Evolutionary conservation across 371 early-diverging fungal species (phyloP).

Genomic region (Vairimorpha apis): DNA sequence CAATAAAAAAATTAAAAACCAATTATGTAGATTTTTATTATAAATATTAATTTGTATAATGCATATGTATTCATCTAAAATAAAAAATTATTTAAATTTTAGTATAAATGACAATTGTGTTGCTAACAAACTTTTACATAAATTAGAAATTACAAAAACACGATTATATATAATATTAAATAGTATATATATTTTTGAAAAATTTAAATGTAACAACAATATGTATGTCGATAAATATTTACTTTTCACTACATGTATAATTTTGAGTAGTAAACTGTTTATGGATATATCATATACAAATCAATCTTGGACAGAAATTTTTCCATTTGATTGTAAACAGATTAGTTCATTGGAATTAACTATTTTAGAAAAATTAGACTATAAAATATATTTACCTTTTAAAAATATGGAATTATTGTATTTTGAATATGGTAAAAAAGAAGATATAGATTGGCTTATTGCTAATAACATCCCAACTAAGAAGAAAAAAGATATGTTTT

Average conservation of each 20-base stretch:
- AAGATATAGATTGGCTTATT: too few relatives aligned
- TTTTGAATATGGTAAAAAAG: background rate
- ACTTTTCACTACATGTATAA: conserved; percentile 18
- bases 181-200: conserved; percentile 31
- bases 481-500: too few relatives aligned
- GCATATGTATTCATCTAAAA: background rate
- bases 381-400: conserved; percentile 18
- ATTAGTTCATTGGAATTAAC: conserved; percentile 21
- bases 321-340: conserved; percentile 1
- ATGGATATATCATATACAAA: conserved; percentile 38
- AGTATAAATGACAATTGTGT: conserved; percentile 10
- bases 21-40: too few relatives aligned
- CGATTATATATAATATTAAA: conserved; percentile 19
- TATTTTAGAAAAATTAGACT: conserved; percentile 24
- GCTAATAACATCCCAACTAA: too few relatives aligned
- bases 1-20: too few relatives aligned
- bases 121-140: conserved; percentile 19
- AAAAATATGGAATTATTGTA: conserved; percentile 23
- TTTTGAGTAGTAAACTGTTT: conserved; percentile 25
- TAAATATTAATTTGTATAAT: too few relatives aligned
- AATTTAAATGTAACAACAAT: background rate
- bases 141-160: conserved; percentile 4
- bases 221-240: background rate
- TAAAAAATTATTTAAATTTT: conserved; percentile 5
- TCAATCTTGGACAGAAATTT: conserved; percentile 37